These are phyloP conservation scores for Miamiensis avidus DNA, from an alignment of 169 alveolate species.

Conservation along the genomic window DNA sequence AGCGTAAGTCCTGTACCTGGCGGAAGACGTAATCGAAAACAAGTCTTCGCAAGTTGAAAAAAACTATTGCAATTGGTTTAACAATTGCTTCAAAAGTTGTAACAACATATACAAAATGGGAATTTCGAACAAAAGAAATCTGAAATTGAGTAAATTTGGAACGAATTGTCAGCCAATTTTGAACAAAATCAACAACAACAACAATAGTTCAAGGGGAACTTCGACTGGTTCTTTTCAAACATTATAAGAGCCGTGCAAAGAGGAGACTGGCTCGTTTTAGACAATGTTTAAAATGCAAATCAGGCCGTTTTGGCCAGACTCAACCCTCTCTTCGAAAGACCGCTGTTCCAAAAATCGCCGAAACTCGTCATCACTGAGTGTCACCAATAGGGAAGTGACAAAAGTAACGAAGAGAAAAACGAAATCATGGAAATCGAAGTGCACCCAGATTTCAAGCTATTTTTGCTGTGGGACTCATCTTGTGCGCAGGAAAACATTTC, in stretches of 20 bases:
- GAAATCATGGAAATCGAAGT: slow-evolving; percentile 83
- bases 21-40: background rate
- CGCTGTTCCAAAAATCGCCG: slow-evolving; percentile 11
- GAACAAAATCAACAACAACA: background rate
- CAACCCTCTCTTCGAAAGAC: slow-evolving; percentile 93
- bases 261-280: slow-evolving; percentile 94
- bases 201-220: slow-evolving; percentile 53
- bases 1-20: background rate
- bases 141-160: too few species aligned
- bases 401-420: slow-evolving; percentile 54
- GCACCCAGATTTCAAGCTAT: slow-evolving; percentile 90
- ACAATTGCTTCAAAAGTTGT: background rate
- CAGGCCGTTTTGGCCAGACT: slow-evolving; percentile 93
- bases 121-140: too few species aligned
- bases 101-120: too few species aligned
- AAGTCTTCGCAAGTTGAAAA: background rate
- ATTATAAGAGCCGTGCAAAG: slow-evolving; percentile 87
- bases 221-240: slow-evolving; percentile 89
- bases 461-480: slow-evolving; percentile 76
- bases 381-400: background rate
- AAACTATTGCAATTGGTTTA: too few species aligned
- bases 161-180: slow-evolving; percentile 16
- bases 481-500: slow-evolving; percentile 66
- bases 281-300: slow-evolving; percentile 89
- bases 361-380: slow-evolving; percentile 18